Evolutionary conservation across 495 filamentous ascomycete genomes (phyloP).

Genomic region (Podospora comata): DNA sequence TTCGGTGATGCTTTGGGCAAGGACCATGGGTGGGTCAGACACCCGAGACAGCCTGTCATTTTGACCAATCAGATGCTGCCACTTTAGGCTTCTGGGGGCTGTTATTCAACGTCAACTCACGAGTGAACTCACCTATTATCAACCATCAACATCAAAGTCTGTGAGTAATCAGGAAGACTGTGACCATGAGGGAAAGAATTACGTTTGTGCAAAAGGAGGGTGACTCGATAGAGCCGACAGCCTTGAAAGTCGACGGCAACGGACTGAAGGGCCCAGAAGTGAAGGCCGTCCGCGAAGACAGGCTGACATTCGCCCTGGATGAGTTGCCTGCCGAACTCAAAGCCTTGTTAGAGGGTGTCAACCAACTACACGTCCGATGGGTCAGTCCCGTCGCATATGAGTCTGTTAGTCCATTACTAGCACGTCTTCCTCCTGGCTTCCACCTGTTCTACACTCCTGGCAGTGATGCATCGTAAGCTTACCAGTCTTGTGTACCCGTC

Average conservation of each 20-base stretch:
- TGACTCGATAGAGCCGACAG: constrained; percentile 58
- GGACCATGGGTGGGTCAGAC: constrained; percentile 5
- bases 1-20: constrained; percentile 32
- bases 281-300: constrained; percentile 73
- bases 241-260: constrained; percentile 49
- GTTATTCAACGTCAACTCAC: constrained; percentile 9
- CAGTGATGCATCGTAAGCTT: constrained; percentile 6
- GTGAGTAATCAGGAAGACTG: background rate
- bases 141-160: background rate
- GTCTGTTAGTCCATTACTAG: constrained; percentile 63
- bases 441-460: constrained; percentile 75
- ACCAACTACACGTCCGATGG: constrained; percentile 82
- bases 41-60: background rate
- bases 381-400: constrained; percentile 55
- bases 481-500: background rate
- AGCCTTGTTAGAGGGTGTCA: constrained; percentile 58
- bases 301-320: constrained; percentile 65
- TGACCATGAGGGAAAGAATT: constrained; percentile 75
- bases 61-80: constrained; percentile 16
- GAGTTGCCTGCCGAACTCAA: constrained; percentile 72
- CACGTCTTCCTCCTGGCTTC: constrained; percentile 73
- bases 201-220: constrained; percentile 70
- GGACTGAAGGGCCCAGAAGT: constrained; percentile 54
- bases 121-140: constrained; percentile 3
- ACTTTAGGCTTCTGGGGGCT: background rate